Evolutionary conservation across 805 yeast species (phyloP), one percentile per base, ranked within the genome.

Genomic region (Monosporozyma solicola): DNA sequence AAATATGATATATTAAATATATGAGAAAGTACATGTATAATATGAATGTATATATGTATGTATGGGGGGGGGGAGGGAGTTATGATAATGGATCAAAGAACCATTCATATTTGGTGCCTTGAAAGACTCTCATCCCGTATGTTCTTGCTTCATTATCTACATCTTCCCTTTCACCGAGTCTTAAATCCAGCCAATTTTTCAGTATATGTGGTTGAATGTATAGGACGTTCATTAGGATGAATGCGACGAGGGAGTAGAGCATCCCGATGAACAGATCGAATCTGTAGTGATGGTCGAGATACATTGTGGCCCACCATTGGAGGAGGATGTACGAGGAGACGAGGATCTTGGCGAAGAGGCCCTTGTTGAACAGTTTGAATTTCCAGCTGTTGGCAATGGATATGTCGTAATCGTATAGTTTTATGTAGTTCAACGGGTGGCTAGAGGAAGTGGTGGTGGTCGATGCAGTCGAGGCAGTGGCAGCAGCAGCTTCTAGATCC

Each of bases 231-330:
- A 79, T 69, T 2, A 77, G 11, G 2, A 73, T 61, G 64, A 77
- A 81, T 27, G 72, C 60, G 11, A 66, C 33, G 4, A 80, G 55
- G 0, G 86, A 76, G 67, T 84, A 84, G 3, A 71, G 33, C 61
- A 79, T 64, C 8, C 88, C 88, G 15, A 72, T 71, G 41, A 82
- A 65, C 51, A 83, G 67, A 62, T 84, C 89, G 37, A 83, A 65
- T 54, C 87, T 72, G 77, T 83, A 84, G 65, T 84, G 90, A 65
- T 83, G 89, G 62, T 83, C 88, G 54, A 84, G 65, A 60, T 84
- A 84, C 69, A 84, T 80, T 2, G 87, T 81, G 25, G 87, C 80
- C 87, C 88, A 84, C 85, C 88, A 82, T 62, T 83, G 88, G 35
- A 80, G 61, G 2, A 72, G 54, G 7, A 83, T 78, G 64, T 78